phyloP scores from a whole-genome alignment of 2,329 filamentous ascomycete genomes.

The Exophiala calicioides region DNA sequence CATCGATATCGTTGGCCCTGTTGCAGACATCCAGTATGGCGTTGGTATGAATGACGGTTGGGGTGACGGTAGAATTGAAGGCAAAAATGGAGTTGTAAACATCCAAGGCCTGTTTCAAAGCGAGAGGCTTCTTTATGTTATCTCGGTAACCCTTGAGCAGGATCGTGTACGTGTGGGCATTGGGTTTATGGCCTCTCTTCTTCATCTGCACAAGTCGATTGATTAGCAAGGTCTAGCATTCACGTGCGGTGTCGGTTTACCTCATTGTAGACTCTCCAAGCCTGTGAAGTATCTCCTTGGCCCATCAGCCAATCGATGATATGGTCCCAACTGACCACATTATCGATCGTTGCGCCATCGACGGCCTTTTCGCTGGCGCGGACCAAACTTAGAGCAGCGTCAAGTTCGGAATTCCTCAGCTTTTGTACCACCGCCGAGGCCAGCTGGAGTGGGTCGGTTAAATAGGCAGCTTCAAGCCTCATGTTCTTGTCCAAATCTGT shows the following conservation, averaged over 20 bases:
- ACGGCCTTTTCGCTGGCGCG: slow-evolving; percentile 40
- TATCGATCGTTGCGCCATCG: slow-evolving; percentile 52
- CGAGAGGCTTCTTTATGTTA: slow-evolving; percentile 58
- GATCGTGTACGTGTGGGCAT: slow-evolving; percentile 79
- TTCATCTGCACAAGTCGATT: slow-evolving; percentile 71
- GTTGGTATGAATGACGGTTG: slow-evolving; percentile 82
- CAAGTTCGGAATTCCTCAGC: slow-evolving; percentile 60
- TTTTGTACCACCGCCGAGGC: slow-evolving; percentile 65
- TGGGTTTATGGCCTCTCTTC: slow-evolving; percentile 79
- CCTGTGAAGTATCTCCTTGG: slow-evolving; percentile 60
- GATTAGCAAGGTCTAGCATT: background rate
- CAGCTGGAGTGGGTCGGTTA: slow-evolving; percentile 69
- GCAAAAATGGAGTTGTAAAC: slow-evolving; percentile 75
- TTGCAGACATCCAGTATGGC: slow-evolving; percentile 82
- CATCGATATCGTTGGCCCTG: slow-evolving; percentile 72
- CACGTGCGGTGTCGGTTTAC: slow-evolving; percentile 46
- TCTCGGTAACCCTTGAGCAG: slow-evolving; percentile 74
- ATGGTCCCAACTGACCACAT: slow-evolving; percentile 84
- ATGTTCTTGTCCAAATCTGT: slow-evolving; percentile 17
- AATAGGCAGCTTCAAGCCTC: slow-evolving; percentile 20
- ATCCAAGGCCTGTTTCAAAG: slow-evolving; percentile 68
- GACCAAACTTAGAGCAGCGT: slow-evolving; percentile 68
- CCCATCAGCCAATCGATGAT: slow-evolving; percentile 71
- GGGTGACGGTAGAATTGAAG: slow-evolving; percentile 63
- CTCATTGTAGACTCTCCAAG: slow-evolving; percentile 86